A percentile compares a stretch with the other conserved stretches of the same genome.
Evolutionary conservation across 768 basidiomycete species (phyloP).

Genomic region (Termitomyces sp.): DNA sequence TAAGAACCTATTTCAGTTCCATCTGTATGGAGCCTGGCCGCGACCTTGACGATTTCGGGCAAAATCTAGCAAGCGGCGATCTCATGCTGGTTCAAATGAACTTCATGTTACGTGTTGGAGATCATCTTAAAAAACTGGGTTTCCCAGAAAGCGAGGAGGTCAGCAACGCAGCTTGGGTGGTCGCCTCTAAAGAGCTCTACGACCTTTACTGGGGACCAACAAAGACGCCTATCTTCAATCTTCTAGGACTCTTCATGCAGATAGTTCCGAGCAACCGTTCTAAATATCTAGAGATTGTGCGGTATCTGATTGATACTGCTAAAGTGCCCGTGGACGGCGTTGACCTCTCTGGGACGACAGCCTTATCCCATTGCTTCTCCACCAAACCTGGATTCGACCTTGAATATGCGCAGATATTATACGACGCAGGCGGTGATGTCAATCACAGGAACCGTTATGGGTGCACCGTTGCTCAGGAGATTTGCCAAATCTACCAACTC

Average conservation of each 20-base stretch:
- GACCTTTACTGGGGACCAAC: conserved; percentile 34
- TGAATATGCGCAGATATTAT: conserved; percentile 35
- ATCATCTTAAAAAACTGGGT: not conserved
- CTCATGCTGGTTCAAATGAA: conserved; percentile 6
- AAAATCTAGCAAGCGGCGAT: conserved; percentile 19
- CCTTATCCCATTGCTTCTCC: conserved; percentile 33
- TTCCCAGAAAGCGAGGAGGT: not conserved
- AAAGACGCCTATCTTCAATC: conserved; percentile 30
- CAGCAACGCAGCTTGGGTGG: conserved; percentile 5
- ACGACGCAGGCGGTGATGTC: conserved; percentile 35
- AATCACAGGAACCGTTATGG: conserved; percentile 36
- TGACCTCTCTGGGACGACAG: conserved; percentile 35
- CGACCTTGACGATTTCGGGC: conserved; percentile 29
- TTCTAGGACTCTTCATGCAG: conserved; percentile 25
- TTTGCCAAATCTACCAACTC: conserved; percentile 22
- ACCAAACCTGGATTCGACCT: conserved; percentile 35
- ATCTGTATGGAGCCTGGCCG: conserved; percentile 27
- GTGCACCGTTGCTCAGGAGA: conserved; percentile 32
- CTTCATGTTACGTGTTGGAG: not conserved
- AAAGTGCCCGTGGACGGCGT: conserved; percentile 31
- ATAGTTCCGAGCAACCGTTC: conserved; percentile 17
- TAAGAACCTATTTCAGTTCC: conserved; percentile 27
- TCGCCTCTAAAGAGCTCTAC: conserved; percentile 24
- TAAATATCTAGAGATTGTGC: conserved; percentile 23
- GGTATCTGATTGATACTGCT: conserved; percentile 25